Evolutionary conservation across 1,284 basidiomycete species (phyloP).

Genomic region (Puccinia novopanici): DNA sequence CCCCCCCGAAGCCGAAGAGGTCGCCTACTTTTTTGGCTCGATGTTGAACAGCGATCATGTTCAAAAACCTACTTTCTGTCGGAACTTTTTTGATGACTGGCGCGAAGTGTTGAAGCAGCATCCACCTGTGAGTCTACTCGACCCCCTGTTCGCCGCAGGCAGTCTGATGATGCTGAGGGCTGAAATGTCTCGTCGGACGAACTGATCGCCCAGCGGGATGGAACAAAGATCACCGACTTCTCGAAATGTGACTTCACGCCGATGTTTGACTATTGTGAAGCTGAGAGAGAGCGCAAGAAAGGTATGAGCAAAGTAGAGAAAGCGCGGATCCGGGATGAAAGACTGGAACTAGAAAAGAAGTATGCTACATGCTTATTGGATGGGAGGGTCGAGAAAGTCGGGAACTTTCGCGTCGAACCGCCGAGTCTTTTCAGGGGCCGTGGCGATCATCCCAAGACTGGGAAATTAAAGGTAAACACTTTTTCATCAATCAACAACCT

Average conservation of each 20-base stretch:
- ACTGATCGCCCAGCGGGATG: slow-evolving; percentile 61
- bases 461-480: slow-evolving; percentile 78
- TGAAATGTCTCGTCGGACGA: not conserved
- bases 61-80: slow-evolving; percentile 81
- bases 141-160: not conserved
- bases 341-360: slow-evolving; percentile 78
- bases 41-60: slow-evolving; percentile 92
- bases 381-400: slow-evolving; percentile 94
- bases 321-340: slow-evolving; percentile 80
- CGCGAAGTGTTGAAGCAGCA: slow-evolving; percentile 73
- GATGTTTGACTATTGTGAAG: slow-evolving; percentile 91
- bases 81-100: slow-evolving; percentile 96
- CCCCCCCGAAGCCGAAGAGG: slow-evolving; percentile 86
- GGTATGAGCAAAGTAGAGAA: slow-evolving; percentile 79
- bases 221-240: slow-evolving; percentile 75
- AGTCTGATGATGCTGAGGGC: not conserved
- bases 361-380: slow-evolving; percentile 86
- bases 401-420: slow-evolving; percentile 97
- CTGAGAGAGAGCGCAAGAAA: slow-evolving; percentile 90
- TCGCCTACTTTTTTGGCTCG: slow-evolving; percentile 93
- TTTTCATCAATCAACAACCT: not conserved
- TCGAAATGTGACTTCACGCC: slow-evolving; percentile 88
- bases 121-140: slow-evolving; percentile 71
- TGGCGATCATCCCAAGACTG: slow-evolving; percentile 97
- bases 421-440: slow-evolving; percentile 95